Evolutionary conservation across 2,329 filamentous ascomycete genomes (phyloP).

Genomic region (Pseudogymnoascus pannorum): DNA sequence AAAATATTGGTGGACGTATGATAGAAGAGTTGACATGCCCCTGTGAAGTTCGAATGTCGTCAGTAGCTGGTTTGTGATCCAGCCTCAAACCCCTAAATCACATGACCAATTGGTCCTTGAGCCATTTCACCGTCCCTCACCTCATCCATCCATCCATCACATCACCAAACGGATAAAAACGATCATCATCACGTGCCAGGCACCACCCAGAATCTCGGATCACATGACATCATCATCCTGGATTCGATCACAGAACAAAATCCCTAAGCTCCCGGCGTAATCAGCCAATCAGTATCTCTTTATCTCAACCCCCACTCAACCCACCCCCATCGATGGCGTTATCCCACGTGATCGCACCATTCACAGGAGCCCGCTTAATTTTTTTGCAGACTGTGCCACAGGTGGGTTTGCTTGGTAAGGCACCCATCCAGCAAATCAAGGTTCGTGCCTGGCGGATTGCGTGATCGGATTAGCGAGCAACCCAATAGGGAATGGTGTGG

Average conservation of each 20-base stretch:
- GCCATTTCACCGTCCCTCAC: neutral
- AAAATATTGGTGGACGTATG: neutral
- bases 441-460: slow-evolving; percentile 2
- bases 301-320: neutral
- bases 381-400: neutral
- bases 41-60: neutral
- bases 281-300: neutral
- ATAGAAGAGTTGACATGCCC: neutral
- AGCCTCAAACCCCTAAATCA: neutral
- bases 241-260: slow-evolving; percentile 4
- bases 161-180: neutral
- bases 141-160: neutral
- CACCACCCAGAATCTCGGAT: neutral
- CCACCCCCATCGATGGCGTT: neutral
- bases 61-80: neutral
- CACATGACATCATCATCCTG: neutral
- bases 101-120: neutral
- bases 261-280: neutral
- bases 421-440: neutral
- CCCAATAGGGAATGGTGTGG: neutral
- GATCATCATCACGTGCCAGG: neutral
- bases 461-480: neutral
- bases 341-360: neutral
- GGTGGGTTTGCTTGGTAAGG: neutral
- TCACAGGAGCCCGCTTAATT: neutral